Evolutionary conservation across 176 grass and related monocot species (phyloP).

Genomic region (Aegilops longissima): DNA sequence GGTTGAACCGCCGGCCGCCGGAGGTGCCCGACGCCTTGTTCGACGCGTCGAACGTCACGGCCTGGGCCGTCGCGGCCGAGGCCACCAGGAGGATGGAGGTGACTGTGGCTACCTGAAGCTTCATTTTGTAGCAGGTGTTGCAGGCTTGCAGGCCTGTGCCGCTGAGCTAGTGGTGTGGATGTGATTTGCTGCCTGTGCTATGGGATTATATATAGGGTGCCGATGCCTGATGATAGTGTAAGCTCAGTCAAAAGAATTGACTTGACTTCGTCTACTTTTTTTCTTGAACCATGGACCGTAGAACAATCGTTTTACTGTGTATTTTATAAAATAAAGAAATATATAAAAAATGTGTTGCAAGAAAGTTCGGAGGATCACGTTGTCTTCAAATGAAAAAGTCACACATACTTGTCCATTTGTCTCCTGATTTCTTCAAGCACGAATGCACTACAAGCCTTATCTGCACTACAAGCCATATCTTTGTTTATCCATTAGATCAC

Average conservation of each 20-base stretch:
- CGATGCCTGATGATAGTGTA: not conserved
- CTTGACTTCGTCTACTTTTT: conserved; percentile 1
- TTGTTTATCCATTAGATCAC: not conserved
- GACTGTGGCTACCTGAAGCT: not conserved
- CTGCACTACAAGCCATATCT: no score
- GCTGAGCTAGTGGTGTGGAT: not conserved
- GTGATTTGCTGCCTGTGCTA: not conserved
- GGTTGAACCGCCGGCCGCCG: conserved; percentile 60
- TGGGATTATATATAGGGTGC: not conserved
- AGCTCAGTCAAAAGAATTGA: not conserved
- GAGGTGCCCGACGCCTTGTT: conserved; percentile 56
- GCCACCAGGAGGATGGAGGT: conserved; percentile 23
- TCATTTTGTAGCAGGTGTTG: not conserved
- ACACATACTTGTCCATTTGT: no score
- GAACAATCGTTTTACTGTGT: no score
- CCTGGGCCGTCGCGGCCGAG: not conserved
- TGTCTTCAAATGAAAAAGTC: not conserved
- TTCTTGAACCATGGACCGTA: no score
- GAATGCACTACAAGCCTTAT: no score
- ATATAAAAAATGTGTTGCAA: not conserved
- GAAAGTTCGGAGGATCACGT: not conserved
- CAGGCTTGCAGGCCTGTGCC: no score
- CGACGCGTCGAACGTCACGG: conserved; percentile 50
- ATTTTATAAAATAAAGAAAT: no score
- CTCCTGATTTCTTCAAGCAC: no score